Evolutionary conservation across 75 land plant genomes (phyloP).

Genomic region (Isoetes taiwanensis): DNA sequence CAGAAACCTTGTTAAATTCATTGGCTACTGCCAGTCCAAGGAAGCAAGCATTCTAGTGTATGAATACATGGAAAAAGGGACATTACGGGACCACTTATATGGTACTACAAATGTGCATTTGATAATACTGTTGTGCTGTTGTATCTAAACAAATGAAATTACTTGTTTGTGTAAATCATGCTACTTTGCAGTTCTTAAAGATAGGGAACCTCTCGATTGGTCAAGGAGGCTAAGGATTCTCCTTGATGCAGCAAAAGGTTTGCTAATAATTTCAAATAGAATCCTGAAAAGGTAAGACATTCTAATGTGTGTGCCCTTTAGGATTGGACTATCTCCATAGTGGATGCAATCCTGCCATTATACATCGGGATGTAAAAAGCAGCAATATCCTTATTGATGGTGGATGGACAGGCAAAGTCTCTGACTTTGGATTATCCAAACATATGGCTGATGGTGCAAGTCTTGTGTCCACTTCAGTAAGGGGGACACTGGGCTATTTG

Average conservation of each 20-base stretch:
- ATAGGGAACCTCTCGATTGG: too few relatives aligned
- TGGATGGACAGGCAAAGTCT: conserved; percentile 9
- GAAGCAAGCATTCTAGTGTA: conserved; percentile 52
- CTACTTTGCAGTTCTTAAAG: too few relatives aligned
- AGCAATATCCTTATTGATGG: conserved; percentile 16
- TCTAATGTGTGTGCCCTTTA: too few relatives aligned
- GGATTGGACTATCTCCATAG: conserved; percentile 1
- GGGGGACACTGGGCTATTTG: background rate
- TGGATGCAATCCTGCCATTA: conserved; percentile 12
- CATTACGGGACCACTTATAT: conserved; percentile 69
- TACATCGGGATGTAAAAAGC: conserved; percentile 18
- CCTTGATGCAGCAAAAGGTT: too few relatives aligned
- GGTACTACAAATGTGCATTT: conserved; percentile 37
- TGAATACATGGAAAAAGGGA: conserved; percentile 83
- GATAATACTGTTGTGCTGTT: too few relatives aligned
- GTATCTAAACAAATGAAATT: too few relatives aligned
- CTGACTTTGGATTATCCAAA: conserved; percentile 20
- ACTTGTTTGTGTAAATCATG: too few relatives aligned
- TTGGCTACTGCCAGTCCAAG: conserved; percentile 61
- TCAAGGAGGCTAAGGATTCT: too few relatives aligned
- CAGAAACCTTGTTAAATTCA: conserved; percentile 62
- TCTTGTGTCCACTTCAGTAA: background rate
- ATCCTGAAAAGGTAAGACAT: too few relatives aligned
- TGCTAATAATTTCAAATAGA: too few relatives aligned
- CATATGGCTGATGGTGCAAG: background rate